These are phyloP conservation scores for Colletotrichum godetiae DNA, from an alignment of 2,329 filamentous ascomycete species.

Conservation along the genomic window DNA sequence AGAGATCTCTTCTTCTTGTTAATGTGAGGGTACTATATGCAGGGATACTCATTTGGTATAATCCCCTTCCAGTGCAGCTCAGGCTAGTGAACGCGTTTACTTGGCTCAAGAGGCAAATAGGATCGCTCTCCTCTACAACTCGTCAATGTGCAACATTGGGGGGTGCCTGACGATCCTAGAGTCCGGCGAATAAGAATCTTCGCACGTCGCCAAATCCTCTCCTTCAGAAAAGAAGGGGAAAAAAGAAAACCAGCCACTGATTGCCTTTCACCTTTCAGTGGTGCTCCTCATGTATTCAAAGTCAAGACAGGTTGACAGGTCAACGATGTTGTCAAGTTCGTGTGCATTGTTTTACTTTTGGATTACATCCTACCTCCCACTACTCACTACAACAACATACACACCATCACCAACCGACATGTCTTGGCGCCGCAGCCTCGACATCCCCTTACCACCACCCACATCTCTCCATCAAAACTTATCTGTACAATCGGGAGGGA, in stretches of 20 bases:
- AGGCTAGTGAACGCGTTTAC: too few species aligned
- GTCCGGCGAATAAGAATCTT: not conserved
- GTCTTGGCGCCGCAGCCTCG: not conserved
- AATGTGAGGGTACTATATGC: not conserved
- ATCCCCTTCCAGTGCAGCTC: too few species aligned
- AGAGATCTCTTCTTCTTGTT: not conserved
- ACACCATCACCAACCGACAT: not conserved
- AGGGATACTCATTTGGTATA: not conserved
- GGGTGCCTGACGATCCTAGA: too few species aligned
- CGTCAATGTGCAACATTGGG: too few species aligned
- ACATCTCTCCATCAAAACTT: not conserved
- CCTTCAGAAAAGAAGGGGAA: not conserved
- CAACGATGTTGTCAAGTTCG: not conserved
- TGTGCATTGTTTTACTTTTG: not conserved
- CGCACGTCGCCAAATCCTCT: not conserved
- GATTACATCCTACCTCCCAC: slow-evolving; percentile 6
- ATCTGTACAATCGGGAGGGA: slow-evolving; percentile 11
- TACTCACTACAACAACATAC: not conserved
- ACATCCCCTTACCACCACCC: not conserved
- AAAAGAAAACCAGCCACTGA: not conserved
- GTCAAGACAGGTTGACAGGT: too few species aligned
- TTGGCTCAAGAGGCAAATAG: too few species aligned
- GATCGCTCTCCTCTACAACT: too few species aligned
- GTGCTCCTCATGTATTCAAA: too few species aligned
- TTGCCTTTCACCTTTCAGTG: too few species aligned